Base-by-base conservation (phyloP, 352 stramenopile species). In the Globisporangium lucens region DNA sequence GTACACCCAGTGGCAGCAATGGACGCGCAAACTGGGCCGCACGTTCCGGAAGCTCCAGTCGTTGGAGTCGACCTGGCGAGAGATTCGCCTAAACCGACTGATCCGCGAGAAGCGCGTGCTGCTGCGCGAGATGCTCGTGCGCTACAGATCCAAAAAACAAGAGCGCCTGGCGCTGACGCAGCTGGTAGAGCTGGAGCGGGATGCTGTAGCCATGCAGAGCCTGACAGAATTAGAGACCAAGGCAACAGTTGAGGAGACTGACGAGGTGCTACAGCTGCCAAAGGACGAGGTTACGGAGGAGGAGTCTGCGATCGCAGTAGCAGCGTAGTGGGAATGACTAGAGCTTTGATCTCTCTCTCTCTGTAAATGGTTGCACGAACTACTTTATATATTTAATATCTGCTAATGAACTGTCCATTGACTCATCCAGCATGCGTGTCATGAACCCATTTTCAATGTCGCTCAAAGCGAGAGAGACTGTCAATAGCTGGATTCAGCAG, bases 1-100 rank as follows among this genome's bases (percentile, higher is more conserved):
- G 56, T 84, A 75, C 53, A 43, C 53, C 2, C 10, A 67, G 20
- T 89, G 79, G 81, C 5, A 29, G 3, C 35, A 51, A 5, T 89
- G 81, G 81, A 66, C 65, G 29, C 47, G 56, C 29, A 20, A 35
- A 6, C 53, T 83, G 64, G n/a, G 65, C 13, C 7, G 7, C 9
- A 75, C 68, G 7, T 61, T 78, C 6, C 33, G 35, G 7, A 66
- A 80, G 57, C 75, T 89, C 57, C 35, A 67, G 3, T 52, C 73
- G 24, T 33, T 89, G 29, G 58, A 71, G 3, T 29, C 49, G 38
- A 83, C 76, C 8, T 35, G 73, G 56, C 78, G 78, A 1, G 49
- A 75, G 17, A 33, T 76, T 52, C 78, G 80, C 0, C 53, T 87
- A 30, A 27, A 60, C 4, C 68, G 66, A n/a, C 65, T 87, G 57